Base-by-base conservation (phyloP, 345 rosid species). In the Moricandia arvensis region DNA sequence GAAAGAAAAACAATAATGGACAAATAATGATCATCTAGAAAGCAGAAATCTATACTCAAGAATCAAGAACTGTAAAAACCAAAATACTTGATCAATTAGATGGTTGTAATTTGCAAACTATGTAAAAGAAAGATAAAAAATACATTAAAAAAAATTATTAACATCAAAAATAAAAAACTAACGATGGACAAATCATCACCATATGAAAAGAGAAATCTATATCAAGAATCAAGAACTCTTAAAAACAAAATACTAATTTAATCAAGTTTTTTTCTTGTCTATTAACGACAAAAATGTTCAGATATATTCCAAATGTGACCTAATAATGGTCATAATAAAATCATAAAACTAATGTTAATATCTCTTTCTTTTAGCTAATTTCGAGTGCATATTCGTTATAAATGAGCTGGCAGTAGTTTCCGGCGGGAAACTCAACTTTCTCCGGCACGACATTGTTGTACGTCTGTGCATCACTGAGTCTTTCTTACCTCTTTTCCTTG, bases 281-380 rank as follows among this genome's bases (percentile, higher is more conserved):
- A 33, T 58, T 47, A 69, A 38, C 1, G 26, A 6, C 38, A 6
- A 54, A 26, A 66, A 59, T 66, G 73, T 72, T 66, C 64, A 72
- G 73, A 78, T 72, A 60, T 72, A 59, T 78, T 78, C 81, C 69
- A 66, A 78, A 66, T 73, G 69, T 72, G 77, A 78, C 77, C 69
- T 66, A 66, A 66, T n/a, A n/a, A 2, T 34, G 67, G 45, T 47
- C 62, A n/a, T n/a, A 47, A 58, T 5, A 71, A 65, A 57, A 64
- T 38, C 37, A 45, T 15, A 11, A 58, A n/a, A n/a, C 60, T 35
- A 66, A 59, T 15, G 63, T 10, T 61, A 17, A 62, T 8, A 66
- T 31, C 18, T 34, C 1, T n/a, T 1, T 47, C 29, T 59, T 10
- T 59, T 59, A 24, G 9, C 17, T 60, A 59, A 60, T 78, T 41